Base-by-base conservation (phyloP, 331 rosid species). In the Ulmus americana region DNA sequence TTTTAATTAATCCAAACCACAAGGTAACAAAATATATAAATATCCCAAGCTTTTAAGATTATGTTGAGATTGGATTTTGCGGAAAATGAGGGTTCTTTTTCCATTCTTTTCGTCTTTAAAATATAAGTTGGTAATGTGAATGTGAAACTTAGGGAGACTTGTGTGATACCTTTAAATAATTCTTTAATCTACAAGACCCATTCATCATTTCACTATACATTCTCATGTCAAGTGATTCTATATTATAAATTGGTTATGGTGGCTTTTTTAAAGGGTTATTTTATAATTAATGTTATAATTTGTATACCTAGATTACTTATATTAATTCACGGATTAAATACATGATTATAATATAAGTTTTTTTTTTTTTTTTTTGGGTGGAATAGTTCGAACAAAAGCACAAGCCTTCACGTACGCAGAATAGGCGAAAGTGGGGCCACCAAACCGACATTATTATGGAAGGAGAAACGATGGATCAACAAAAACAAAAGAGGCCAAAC, bases 401-500 rank as follows among this genome's bases (percentile, higher is more conserved):
- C 4, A 15, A 14, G 12, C 16, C 10, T 14, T 6, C 40, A 2
- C 16, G 35, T 1, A 22, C 5, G 6, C 7, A 13, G 1, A 48
- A 2, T 39, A 59, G 41, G 22, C 20, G 0, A 38, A 12, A 5
- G 16, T 54, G 15, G 75, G 49, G 16, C 39, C 61, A 39, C 22
- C 68, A 61, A 45, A 70, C 74, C 74, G 68, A 61, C 68, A 43
- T 28, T 28, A 28, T 3, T 28, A 3, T 28, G 0, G 3, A 2
- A 28, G 8, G 42, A 20, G 5, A 8, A 53, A 52, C 7, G 18
- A 14, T 10, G 41, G 53, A 10, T 53, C 39, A 8, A 16, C 10
- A 39, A 6, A 3, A 7, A 43, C 13, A 2, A 12, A 41, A 4
- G 16, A 6, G 38, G 45, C 42, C 62, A 5, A 40, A 14, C 6